A percentile compares a stretch with the other conserved stretches of the same genome.
These are phyloP conservation scores for Bacidia rubella DNA, from an alignment of 495 filamentous ascomycete species.

Conservation along the genomic window DNA sequence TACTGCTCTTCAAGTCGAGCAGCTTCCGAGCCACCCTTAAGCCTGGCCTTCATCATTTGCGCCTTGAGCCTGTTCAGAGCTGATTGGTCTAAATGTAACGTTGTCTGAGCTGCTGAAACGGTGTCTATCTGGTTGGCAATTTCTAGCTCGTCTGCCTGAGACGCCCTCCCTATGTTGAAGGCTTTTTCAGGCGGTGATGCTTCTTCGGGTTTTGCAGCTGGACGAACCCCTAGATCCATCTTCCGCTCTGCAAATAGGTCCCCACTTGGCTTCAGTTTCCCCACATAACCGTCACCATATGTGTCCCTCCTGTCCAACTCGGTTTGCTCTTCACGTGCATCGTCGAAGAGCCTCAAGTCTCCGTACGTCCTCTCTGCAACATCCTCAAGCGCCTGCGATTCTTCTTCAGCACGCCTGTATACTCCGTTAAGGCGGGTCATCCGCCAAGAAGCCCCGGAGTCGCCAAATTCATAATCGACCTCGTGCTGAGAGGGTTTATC, in stretches of 20 bases:
- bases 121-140: conserved; percentile 17
- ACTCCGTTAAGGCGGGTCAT: conserved; percentile 88
- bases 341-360: conserved; percentile 72
- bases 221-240: conserved; percentile 36
- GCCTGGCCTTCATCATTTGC: conserved; percentile 85
- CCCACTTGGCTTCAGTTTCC: conserved; percentile 78
- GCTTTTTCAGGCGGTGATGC: conserved; percentile 24
- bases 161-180: no score
- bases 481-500: conserved; percentile 44
- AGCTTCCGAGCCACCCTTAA: conserved; percentile 58
- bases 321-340: conserved; percentile 87
- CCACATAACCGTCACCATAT: conserved; percentile 77
- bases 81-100: conserved; percentile 52
- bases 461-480: conserved; percentile 77
- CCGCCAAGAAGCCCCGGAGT: conserved; percentile 79
- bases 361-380: conserved; percentile 74
- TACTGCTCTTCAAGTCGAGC: conserved; percentile 75
- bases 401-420: conserved; percentile 67
- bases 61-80: conserved; percentile 81
- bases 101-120: conserved; percentile 25
- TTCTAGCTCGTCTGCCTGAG: conserved; percentile 24
- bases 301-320: conserved; percentile 73
- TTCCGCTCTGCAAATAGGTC: conserved; percentile 71
- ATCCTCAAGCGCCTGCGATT: conserved; percentile 56
- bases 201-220: conserved; percentile 22